Conservation (phyloP, 192 early-diverging fungal genomes). For the Endogone sp. region DNA sequence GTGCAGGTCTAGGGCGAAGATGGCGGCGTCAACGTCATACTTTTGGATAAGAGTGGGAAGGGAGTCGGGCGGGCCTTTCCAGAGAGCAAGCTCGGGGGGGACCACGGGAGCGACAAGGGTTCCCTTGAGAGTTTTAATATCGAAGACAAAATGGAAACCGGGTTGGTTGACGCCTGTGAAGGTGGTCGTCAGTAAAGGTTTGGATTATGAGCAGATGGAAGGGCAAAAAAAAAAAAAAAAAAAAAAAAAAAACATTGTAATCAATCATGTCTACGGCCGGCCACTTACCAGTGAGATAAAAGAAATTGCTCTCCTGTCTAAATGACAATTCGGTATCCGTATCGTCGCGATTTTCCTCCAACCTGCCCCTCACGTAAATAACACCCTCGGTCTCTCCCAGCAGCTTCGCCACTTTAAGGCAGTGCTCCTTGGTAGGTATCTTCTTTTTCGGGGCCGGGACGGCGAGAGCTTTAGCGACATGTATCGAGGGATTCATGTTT, state of each 20-base stretch:
- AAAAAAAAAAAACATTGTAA: constrained; percentile 30
- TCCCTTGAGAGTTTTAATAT: constrained; percentile 59
- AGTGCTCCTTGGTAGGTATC: constrained; percentile 30
- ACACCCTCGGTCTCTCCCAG: constrained; percentile 12
- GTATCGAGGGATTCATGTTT: no score
- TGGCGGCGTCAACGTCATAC: constrained; percentile 72
- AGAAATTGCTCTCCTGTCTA: constrained; percentile 86
- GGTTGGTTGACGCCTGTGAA: constrained; percentile 64
- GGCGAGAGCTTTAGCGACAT: no score
- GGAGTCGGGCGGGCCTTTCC: constrained; percentile 72
- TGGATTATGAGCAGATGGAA: no score
- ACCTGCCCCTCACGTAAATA: constrained; percentile 37
- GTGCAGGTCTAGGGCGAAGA: constrained; percentile 53
- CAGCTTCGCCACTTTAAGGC: constrained; percentile 22
- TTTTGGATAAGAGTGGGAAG: constrained; percentile 44
- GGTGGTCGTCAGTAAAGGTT: no score
- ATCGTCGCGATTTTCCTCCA: constrained; percentile 52
- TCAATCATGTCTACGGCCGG: background rate
- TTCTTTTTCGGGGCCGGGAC: background rate
- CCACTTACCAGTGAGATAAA: constrained; percentile 70
- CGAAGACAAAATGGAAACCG: constrained; percentile 67
- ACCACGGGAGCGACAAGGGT: constrained; percentile 70
- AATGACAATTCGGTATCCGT: constrained; percentile 66
- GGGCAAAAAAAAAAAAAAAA: constrained; percentile 34
- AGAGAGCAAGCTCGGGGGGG: constrained; percentile 67